Percentiles rank a stretch among this genome's conserved stretches.
Evolutionary conservation across 176 grass and related monocot species (phyloP).

Genomic region (Avena sativa): DNA sequence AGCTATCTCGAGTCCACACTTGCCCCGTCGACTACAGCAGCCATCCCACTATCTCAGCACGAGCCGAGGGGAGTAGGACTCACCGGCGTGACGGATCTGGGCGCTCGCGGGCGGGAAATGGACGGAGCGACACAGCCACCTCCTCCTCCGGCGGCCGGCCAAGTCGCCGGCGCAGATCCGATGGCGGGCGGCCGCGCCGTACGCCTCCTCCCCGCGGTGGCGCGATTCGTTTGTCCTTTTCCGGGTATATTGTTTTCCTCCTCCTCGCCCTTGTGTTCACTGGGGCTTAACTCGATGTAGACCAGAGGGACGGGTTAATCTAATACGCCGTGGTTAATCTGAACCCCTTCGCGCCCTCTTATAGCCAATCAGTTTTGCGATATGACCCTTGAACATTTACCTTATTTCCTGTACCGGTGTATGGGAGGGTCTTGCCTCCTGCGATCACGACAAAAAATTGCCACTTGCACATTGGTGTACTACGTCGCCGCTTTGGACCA

Average conservation of each 20-base stretch:
- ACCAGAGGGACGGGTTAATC: conserved; percentile 63
- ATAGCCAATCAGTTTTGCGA: conserved; percentile 38
- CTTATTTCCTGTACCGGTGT: background rate
- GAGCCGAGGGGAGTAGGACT: conserved; percentile 28
- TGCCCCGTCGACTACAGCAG: background rate
- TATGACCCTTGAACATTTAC: rapidly evolving
- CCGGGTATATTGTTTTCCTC: background rate
- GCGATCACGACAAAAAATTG: conserved; percentile 29
- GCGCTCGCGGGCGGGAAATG: conserved; percentile 27
- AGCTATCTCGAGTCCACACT: background rate
- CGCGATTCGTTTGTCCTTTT: background rate
- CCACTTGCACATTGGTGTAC: background rate
- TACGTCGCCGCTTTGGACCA: background rate
- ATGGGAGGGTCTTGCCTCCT: background rate
- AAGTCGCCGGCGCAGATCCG: conserved; percentile 42
- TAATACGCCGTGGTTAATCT: conserved; percentile 62
- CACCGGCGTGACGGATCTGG: conserved; percentile 55
- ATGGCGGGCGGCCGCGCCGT: conserved; percentile 47
- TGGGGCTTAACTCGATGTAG: conserved; percentile 42
- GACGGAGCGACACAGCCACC: conserved; percentile 28
- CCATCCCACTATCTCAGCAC: conserved; percentile 16
- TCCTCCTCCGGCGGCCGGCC: conserved; percentile 25
- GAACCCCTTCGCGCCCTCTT: background rate
- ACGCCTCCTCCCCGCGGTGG: conserved; percentile 46
- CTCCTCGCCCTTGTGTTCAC: conserved; percentile 9